Percentiles rank a stretch among this genome's conserved stretches.
These are phyloP conservation scores for Xylaria digitata DNA, from an alignment of 2,329 filamentous ascomycete genomes.

Conservation along the genomic window DNA sequence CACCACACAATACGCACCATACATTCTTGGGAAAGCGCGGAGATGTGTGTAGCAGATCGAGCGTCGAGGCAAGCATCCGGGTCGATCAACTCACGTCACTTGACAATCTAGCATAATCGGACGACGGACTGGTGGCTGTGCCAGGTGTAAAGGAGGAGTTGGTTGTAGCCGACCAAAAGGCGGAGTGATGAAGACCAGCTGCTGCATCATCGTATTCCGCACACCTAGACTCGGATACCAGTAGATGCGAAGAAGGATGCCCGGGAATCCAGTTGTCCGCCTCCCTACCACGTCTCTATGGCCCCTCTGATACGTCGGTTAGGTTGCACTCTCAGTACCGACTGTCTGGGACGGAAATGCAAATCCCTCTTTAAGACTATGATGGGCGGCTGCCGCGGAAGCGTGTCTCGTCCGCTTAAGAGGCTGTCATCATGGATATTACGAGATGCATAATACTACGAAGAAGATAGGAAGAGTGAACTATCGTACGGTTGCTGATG, in stretches of 20 bases:
- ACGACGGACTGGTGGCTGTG: constrained; percentile 24
- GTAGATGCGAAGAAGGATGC: constrained; percentile 22
- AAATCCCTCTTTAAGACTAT: constrained; percentile 26
- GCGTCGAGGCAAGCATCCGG: constrained; percentile 9
- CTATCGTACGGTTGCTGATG: constrained; percentile 7
- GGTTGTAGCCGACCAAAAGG: constrained; percentile 27
- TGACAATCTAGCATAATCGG: background rate
- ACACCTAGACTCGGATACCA: constrained; percentile 10
- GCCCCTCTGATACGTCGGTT: constrained; percentile 13
- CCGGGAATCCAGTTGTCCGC: constrained; percentile 18
- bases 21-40: constrained; percentile 11
- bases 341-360: constrained; percentile 34
- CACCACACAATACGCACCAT: background rate
- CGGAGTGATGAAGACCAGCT: constrained; percentile 23
- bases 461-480: constrained; percentile 30
- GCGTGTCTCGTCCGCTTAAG: constrained; percentile 22
- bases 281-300: constrained; percentile 8
- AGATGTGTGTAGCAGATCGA: constrained; percentile 11
- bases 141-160: constrained; percentile 5
- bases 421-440: constrained; percentile 20
- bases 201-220: constrained; percentile 17
- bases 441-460: constrained; percentile 28
- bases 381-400: constrained; percentile 36
- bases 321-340: constrained; percentile 35
- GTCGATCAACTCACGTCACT: constrained; percentile 22